A percentile compares a stretch with the other conserved stretches of the same genome.
Evolutionary conservation across 768 basidiomycete genomes (phyloP).

Genomic region (Leccinum ochraceum): DNA sequence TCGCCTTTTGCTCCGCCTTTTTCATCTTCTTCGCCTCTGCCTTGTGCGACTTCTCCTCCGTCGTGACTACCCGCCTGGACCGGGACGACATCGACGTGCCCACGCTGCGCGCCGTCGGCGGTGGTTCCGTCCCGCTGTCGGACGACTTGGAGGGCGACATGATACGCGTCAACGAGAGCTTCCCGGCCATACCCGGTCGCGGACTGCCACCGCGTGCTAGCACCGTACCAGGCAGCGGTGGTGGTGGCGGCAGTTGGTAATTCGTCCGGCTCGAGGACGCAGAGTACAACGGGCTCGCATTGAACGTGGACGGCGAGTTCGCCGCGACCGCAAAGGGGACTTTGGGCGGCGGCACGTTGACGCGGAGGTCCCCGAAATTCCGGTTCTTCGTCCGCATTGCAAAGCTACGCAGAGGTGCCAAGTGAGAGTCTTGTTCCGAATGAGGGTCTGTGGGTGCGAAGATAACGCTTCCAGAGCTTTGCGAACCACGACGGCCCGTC

Average conservation of each 20-base stretch:
- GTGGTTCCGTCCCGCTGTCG: conserved; percentile 8
- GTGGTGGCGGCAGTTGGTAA: not conserved
- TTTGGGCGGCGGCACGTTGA: conserved; percentile 27
- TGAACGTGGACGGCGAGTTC: conserved; percentile 17
- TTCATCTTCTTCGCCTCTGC: conserved; percentile 44
- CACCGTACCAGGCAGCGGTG: not conserved
- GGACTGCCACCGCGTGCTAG: not conserved
- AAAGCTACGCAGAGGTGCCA: not conserved
- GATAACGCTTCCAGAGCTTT: conserved; percentile 24
- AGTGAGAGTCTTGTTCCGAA: conserved; percentile 24
- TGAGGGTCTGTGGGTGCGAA: conserved; percentile 21
- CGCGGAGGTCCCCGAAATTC: conserved; percentile 32
- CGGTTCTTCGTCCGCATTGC: conserved; percentile 27
- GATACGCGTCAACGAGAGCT: conserved; percentile 30
- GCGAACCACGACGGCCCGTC: conserved; percentile 12
- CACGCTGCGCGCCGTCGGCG: conserved; percentile 21
- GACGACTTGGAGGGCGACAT: conserved; percentile 22
- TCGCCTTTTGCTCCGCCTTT: conserved; percentile 43
- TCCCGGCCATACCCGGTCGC: conserved; percentile 16
- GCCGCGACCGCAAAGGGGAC: conserved; percentile 19
- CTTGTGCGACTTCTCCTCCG: conserved; percentile 45
- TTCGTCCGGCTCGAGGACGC: not conserved
- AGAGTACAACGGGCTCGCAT: conserved; percentile 1
- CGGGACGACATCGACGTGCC: conserved; percentile 6
- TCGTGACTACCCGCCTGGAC: conserved; percentile 28